Percentiles rank a stretch among this genome's conserved stretches.
Evolutionary conservation across 202 grass and related monocot genomes (phyloP).

Genomic region (Hordeum pubiflorum): DNA sequence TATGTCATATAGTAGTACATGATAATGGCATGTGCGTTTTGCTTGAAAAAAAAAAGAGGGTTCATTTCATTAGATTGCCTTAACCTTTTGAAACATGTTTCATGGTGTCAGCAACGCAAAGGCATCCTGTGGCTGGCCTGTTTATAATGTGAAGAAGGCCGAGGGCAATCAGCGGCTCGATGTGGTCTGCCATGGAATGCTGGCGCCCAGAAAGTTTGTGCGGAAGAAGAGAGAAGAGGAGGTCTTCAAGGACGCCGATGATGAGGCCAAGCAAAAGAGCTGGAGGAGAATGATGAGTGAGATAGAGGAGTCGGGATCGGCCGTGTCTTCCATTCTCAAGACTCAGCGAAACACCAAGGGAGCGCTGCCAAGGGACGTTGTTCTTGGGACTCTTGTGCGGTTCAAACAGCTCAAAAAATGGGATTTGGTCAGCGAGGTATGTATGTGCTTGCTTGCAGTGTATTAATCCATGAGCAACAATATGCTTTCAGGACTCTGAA

Average conservation of each 20-base stretch:
- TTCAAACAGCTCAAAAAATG: conserved; percentile 96
- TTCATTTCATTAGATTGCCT: background rate
- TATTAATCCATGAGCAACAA: background rate
- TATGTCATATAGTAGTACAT: too few species aligned
- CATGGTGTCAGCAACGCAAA: conserved; percentile 57
- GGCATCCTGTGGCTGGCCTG: conserved; percentile 23
- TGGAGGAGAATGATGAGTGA: conserved; percentile 92
- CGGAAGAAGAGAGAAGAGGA: conserved; percentile 67
- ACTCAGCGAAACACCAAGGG: conserved; percentile 41
- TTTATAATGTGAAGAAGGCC: conserved; percentile 52
- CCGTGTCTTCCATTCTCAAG: conserved; percentile 47
- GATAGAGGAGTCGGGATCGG: conserved; percentile 67
- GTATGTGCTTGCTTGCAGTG: background rate
- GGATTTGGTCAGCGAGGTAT: conserved; percentile 91
- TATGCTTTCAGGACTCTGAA: background rate
- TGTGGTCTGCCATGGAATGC: conserved; percentile 65
- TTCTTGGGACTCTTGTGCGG: conserved; percentile 77
- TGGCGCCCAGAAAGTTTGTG: conserved; percentile 83
- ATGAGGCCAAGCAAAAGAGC: conserved; percentile 66
- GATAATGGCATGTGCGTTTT: background rate
- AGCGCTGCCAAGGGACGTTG: conserved; percentile 50
- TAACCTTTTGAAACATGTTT: background rate
- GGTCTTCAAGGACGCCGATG: conserved; percentile 55
- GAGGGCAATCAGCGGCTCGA: conserved; percentile 31
- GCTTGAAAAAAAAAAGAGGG: too few species aligned